Evolutionary conservation across 345 rosid species (phyloP), one percentile per base, ranked within the genome.

Genomic region (Zanthoxylum bungeanum): DNA sequence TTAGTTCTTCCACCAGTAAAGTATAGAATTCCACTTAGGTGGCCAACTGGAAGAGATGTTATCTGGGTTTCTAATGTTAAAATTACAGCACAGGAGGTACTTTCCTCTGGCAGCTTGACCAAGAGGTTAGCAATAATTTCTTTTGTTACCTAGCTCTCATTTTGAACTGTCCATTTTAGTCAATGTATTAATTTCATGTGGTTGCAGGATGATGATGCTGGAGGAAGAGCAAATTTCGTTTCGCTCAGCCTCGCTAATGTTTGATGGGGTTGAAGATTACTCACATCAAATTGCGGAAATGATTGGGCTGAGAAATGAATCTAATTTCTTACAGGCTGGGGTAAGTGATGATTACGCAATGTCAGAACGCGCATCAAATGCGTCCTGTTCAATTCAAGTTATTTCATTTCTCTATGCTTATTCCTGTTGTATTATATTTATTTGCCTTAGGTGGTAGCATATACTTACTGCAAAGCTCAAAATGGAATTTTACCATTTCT

Each of bases 281-380:
- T 90, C 99, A 0, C 98, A 93, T 81, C 99, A 96, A 81, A 93
- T 96, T 56, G 98, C 99, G 8, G 86, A 93, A 82, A 96, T 96
- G 93, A 89, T 93, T 66, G 99, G 99, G 21, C 81, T 96, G 68
- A 87, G 88, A 78, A 93, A 86, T 30, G 96, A 88, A 76, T 89
- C 93, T 68, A 88, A 86, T 76, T 86, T 96, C 65, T 76, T 88
- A 55, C 87, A 88, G 77, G 98, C 98, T 71, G 98, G 99, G 75
- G 99, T 96, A 84, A 79, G 96, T 75, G 27, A 60, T 37, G 63
- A 16, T 33, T 27, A 68, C 9, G 56, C 62, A 4, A 37, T 34
- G 34, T 24, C 37, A 37, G 14, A 53, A 53, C 36, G 46, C n/a
- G 3, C 49, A 37, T 8, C 6, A 37, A 11, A 24, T 34, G 63